A percentile compares a stretch with the other conserved stretches of the same genome.
Evolutionary conservation across 176 grass and related monocot genomes (phyloP).

Genomic region (Rhynchospora tenuis): DNA sequence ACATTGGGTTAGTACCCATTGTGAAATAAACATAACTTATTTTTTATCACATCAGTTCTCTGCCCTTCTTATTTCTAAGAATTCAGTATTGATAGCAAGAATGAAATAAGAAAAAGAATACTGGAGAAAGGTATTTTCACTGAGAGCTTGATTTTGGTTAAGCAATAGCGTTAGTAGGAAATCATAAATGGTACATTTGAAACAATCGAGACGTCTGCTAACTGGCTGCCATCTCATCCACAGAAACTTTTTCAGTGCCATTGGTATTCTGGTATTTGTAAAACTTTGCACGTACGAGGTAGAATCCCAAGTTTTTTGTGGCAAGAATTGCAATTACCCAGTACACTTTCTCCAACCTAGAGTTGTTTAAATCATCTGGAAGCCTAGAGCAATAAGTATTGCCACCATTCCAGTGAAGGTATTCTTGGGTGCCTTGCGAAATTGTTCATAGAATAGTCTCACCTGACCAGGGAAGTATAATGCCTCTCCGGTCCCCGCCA

Average conservation of each 20-base stretch:
- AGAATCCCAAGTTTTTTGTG: conserved; percentile 58
- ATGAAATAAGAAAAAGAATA: background rate
- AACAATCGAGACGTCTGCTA: background rate
- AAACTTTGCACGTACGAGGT: conserved; percentile 45
- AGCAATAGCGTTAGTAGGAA: background rate
- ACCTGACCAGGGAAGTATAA: conserved; percentile 61
- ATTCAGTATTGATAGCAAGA: background rate
- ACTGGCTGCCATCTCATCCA: background rate
- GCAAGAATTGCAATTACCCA: conserved; percentile 45
- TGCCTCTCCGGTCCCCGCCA: conserved; percentile 44
- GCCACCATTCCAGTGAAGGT: conserved; percentile 55
- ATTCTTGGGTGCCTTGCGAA: conserved; percentile 55
- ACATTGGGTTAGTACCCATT: background rate
- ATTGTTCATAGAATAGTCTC: conserved; percentile 61
- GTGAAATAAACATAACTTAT: background rate
- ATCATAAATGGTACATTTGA: background rate
- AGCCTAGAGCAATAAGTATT: conserved; percentile 43
- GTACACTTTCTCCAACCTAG: conserved; percentile 56
- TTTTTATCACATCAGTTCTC: background rate
- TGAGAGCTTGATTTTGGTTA: background rate
- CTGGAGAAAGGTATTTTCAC: background rate
- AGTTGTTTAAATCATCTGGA: conserved; percentile 70
- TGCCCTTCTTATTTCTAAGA: background rate
- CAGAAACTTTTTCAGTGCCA: conserved; percentile 8
- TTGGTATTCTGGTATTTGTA: conserved; percentile 45